Base-by-base conservation (phyloP, 805 yeast genomes). In the Blastobotrys mokoenaii region DNA sequence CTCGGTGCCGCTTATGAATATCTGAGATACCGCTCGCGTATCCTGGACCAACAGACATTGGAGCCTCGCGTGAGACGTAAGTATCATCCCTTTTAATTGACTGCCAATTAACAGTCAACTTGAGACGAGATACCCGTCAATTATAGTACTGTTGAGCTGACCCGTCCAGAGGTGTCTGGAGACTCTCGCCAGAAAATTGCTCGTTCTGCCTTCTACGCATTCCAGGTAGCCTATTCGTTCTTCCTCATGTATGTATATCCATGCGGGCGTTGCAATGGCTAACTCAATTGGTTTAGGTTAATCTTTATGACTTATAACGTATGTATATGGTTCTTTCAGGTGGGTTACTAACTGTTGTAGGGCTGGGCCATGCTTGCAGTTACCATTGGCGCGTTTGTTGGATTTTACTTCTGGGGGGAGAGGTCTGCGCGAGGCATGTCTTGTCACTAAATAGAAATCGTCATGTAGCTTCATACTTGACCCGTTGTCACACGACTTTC, bases 291-390 rank as follows among this genome's bases (percentile, higher is more conserved):
- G n/a, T 29, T 80, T 55, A 84, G 85, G 95, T 72, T 84, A 53
- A 76, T 86, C 0, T 85, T 84, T 54, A 85, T 85, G 95, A 83
- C 90, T 4, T 85, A 82, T 61, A 84, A 84, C 59, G 70, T 58
- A 43, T 33, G 61, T 37, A 3, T n/a, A 8, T 20, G 7, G 18
- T n/a, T 22, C 16, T 9, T 11, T 14, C 7, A 22, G 22, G 37
- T 30, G 7, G 40, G 3, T 7, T 33, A 17, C 38, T 46, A 38
- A 42, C 44, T 27, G 7, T 18, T n/a, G n/a, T 41, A 58, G 62
- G 85, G 90, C 10, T 85, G 89, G 89, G 73, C 80, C 30, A 84
- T 84, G 93, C 40, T 77, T 6, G 79, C 90, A 2, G 84, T 83
- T 8, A 79, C 77, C 1, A 51, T 71, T 1, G 95, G 95, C 1